Percentiles rank a stretch among this genome's conserved stretches.
Evolutionary conservation across 768 basidiomycete species (phyloP).

Genomic region (Auricularia sp.): DNA sequence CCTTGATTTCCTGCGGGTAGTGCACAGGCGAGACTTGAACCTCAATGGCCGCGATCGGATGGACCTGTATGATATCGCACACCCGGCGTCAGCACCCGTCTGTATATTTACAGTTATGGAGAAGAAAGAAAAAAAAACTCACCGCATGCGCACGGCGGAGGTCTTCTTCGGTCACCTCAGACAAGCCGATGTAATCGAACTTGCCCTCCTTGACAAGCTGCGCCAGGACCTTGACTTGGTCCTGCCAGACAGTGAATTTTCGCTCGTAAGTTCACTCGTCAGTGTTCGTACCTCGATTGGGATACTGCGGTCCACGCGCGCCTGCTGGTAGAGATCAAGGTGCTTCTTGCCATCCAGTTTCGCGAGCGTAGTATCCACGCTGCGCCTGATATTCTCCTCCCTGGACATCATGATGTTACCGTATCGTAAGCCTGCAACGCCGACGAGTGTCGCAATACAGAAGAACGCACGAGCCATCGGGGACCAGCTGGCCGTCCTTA

Average conservation of each 20-base stretch:
- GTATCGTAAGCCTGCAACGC: neutral
- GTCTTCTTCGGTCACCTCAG: slow-evolving; percentile 41
- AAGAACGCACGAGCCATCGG: neutral
- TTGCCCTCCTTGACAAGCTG: slow-evolving; percentile 42
- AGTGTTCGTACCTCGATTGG: slow-evolving; percentile 29
- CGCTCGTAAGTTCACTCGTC: slow-evolving; percentile 11
- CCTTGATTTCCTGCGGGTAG: slow-evolving; percentile 41
- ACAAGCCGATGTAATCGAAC: slow-evolving; percentile 50
- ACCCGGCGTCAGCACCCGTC: no score
- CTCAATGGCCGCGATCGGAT: slow-evolving; percentile 49
- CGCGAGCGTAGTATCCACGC: slow-evolving; percentile 2
- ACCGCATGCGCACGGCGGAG: slow-evolving; percentile 32
- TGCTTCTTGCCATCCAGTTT: slow-evolving; percentile 6
- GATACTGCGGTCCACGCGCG: slow-evolving; percentile 33
- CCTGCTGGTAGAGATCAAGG: slow-evolving; percentile 32
- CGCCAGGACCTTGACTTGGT: slow-evolving; percentile 26
- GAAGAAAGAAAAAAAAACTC: slow-evolving; percentile 10
- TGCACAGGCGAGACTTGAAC: slow-evolving; percentile 58
- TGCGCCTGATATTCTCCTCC: slow-evolving; percentile 4
- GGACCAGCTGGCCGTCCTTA: neutral
- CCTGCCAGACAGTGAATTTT: neutral
- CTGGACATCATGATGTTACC: neutral
- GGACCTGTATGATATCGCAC: slow-evolving; percentile 16
- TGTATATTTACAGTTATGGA: neutral
- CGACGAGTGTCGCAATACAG: neutral